Percentiles rank a stretch among this genome's conserved stretches.
Conservation (phyloP, 352 stramenopile genomes). For the Peronospora tabacina region DNA sequence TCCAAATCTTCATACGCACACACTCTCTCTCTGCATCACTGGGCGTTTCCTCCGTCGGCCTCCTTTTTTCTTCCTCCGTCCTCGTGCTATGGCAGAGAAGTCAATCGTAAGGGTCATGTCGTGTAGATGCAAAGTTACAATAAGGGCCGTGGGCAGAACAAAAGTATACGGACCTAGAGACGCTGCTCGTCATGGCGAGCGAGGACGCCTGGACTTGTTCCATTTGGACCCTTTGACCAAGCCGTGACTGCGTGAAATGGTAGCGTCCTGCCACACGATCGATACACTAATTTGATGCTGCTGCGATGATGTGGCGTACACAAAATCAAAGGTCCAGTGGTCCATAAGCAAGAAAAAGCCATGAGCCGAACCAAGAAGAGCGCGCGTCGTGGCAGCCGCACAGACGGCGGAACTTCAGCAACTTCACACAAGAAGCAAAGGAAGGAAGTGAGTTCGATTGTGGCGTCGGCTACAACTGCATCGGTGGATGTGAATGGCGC, state of each 20-base stretch:
- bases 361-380: conserved; percentile 50
- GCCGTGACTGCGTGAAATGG: too few relatives aligned
- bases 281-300: conserved; percentile 7
- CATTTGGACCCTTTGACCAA: neutral
- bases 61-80: conserved; percentile 3
- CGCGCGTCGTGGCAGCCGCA: conserved; percentile 35
- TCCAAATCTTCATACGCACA: conserved; percentile 36
- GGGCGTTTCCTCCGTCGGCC: conserved; percentile 1
- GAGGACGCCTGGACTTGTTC: neutral
- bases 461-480: neutral
- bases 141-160: neutral
- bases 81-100: conserved; percentile 1
- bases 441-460: too few relatives aligned
- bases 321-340: neutral
- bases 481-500: conserved; percentile 5
- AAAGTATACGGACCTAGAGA: conserved; percentile 5
- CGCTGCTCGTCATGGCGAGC: conserved; percentile 12
- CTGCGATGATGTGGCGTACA: neutral
- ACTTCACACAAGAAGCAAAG: conserved; percentile 38
- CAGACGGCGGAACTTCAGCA: conserved; percentile 15
- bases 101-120: neutral
- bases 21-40: conserved; percentile 28
- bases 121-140: neutral
- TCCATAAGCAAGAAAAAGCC: conserved; percentile 1
- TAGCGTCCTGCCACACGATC: too few relatives aligned